phyloP scores from a whole-genome alignment of 148 eudicot genomes.

The Arctostaphylos glauca region DNA sequence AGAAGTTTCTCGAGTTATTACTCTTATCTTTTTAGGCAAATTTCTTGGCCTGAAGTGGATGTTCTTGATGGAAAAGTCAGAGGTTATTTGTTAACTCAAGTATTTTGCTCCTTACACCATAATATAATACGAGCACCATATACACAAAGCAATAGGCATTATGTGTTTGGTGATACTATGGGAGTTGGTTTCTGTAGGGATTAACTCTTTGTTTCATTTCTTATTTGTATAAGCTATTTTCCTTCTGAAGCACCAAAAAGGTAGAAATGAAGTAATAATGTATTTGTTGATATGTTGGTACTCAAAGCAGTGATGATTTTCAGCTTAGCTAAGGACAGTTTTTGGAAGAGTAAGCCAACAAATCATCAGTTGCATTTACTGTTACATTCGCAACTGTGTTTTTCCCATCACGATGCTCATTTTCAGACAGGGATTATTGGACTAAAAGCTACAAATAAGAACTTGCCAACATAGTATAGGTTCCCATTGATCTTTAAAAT shows the following conservation, averaged over 20 bases:
- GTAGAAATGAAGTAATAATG: neutral
- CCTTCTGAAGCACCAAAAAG: neutral
- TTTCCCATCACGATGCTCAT: neutral
- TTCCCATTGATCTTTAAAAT: neutral
- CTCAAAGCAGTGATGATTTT: neutral
- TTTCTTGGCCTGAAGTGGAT: neutral
- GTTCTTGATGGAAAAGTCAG: neutral
- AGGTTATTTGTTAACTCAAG: neutral
- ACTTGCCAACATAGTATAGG: slow-evolving; percentile 1
- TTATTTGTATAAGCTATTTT: neutral
- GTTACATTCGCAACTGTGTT: neutral
- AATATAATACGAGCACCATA: neutral
- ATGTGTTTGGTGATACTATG: neutral
- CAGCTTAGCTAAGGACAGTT: neutral
- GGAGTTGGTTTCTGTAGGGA: neutral
- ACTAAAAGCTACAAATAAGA: neutral
- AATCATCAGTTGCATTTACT: neutral
- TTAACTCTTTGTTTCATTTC: neutral
- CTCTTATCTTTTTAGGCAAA: neutral
- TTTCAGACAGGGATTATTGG: neutral
- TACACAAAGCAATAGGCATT: neutral
- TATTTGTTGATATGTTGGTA: neutral
- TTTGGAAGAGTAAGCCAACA: neutral
- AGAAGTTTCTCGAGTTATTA: neutral
- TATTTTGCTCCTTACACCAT: neutral